phyloP scores from a whole-genome alignment of 768 basidiomycete genomes.

The Hemileccinum impolitum region DNA sequence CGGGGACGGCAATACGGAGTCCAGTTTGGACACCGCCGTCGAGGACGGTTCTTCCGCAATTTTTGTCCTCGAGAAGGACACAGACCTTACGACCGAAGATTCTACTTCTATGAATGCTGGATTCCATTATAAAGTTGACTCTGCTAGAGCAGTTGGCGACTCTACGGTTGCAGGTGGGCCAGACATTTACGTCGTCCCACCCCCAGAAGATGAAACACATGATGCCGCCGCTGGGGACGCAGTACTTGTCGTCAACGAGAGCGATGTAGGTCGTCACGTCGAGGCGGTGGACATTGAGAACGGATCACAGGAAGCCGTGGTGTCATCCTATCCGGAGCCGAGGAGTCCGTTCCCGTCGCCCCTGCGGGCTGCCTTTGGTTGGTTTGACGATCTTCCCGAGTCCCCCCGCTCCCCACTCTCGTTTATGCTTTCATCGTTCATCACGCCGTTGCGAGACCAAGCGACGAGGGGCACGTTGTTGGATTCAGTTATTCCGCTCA shows the following conservation, averaged over 20 bases:
- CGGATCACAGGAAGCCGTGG: not conserved
- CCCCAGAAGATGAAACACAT: not conserved
- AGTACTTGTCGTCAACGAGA: not conserved
- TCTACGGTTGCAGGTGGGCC: constrained; percentile 2
- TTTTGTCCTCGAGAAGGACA: not conserved
- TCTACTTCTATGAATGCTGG: not conserved
- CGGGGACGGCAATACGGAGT: constrained; percentile 2
- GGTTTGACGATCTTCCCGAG: constrained; percentile 6
- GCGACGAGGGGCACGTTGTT: too few species aligned
- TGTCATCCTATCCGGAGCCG: not conserved
- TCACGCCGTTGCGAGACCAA: constrained; percentile 11
- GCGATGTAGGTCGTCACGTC: not conserved
- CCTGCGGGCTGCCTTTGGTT: not conserved
- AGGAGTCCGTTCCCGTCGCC: constrained; percentile 5
- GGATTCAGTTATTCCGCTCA: constrained; percentile 16
- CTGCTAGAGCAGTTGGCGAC: not conserved
- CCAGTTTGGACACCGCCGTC: constrained; percentile 10
- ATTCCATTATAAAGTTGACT: too few species aligned
- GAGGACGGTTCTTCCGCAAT: constrained; percentile 9
- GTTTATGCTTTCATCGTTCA: constrained; percentile 18
- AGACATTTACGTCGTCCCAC: not conserved
- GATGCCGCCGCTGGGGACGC: not conserved
- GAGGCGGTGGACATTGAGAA: not conserved
- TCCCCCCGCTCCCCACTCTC: constrained; percentile 13
- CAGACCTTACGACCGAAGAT: not conserved